Evolutionary conservation across 805 yeast species (phyloP).

Genomic region (Wickerhamiella sergipiensis): DNA sequence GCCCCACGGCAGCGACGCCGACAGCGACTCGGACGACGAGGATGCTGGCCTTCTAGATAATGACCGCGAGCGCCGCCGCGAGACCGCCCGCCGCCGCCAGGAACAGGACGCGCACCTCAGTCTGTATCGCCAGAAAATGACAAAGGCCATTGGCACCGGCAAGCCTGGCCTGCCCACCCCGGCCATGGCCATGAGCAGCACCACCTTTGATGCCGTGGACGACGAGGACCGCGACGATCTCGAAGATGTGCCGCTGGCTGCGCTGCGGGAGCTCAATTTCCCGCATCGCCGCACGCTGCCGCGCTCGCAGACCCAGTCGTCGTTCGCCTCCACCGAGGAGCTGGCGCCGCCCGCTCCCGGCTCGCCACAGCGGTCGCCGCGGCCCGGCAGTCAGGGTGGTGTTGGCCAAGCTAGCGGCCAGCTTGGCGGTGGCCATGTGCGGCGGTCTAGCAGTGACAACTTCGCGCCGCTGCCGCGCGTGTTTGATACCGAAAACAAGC

Average conservation of each 20-base stretch:
- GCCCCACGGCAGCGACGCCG: constrained; percentile 13
- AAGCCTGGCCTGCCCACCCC: constrained; percentile 5
- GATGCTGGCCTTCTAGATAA: constrained; percentile 16
- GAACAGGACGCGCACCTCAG: constrained; percentile 29
- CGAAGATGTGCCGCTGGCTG: constrained; percentile 30
- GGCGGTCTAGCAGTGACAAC: neutral
- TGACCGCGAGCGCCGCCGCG: constrained; percentile 13
- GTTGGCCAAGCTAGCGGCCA: neutral
- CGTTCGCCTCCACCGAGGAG: neutral
- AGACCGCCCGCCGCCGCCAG: constrained; percentile 17
- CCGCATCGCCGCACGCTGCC: constrained; percentile 16
- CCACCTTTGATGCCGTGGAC: constrained; percentile 10
- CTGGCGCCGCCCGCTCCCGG: neutral
- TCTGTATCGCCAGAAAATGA: constrained; percentile 30
- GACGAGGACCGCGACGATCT: constrained; percentile 28
- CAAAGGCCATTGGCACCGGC: constrained; percentile 23
- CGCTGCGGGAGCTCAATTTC: constrained; percentile 28
- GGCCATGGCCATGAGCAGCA: neutral
- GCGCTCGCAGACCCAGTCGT: constrained; percentile 1
- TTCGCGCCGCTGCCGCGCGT: constrained; percentile 17
- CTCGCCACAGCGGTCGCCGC: neutral
- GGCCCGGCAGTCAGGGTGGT: neutral
- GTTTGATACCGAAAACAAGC: constrained; percentile 11
- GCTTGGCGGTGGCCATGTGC: neutral
- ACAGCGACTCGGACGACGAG: constrained; percentile 28